These are phyloP conservation scores for Magnusiomyces suaveolens DNA, from an alignment of 1,139 yeast species.

Conservation along the genomic window DNA sequence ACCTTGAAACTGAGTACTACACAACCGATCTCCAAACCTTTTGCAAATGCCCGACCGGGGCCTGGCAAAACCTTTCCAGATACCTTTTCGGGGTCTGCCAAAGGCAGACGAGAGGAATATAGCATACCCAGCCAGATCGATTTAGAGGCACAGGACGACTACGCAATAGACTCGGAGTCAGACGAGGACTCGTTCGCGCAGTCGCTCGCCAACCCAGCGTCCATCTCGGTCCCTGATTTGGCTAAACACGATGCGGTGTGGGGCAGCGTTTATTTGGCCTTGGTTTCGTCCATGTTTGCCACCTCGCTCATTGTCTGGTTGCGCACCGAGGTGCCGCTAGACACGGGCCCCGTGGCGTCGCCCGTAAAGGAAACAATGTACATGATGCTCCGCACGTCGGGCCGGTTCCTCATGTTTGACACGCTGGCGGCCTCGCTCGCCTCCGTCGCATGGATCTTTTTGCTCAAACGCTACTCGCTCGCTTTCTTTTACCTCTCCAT, in stretches of 20 bases:
- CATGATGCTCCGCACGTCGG: constrained; percentile 26
- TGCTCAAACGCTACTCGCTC: constrained; percentile 26
- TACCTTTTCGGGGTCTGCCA: not conserved
- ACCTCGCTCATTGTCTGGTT: constrained; percentile 31
- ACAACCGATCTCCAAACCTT: constrained; percentile 4
- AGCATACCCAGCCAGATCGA: constrained; percentile 15
- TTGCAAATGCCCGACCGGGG: not conserved
- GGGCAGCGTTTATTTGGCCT: constrained; percentile 26
- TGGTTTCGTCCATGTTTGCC: constrained; percentile 29
- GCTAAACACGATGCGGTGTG: constrained; percentile 26
- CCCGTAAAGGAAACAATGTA: constrained; percentile 32
- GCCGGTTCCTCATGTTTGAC: constrained; percentile 25
- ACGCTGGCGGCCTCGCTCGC: constrained; percentile 26
- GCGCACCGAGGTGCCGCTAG: constrained; percentile 24
- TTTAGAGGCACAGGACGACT: constrained; percentile 3
- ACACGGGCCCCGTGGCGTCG: constrained; percentile 10
- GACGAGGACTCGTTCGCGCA: not conserved
- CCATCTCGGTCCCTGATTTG: constrained; percentile 14
- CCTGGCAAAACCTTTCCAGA: not conserved
- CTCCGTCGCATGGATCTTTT: constrained; percentile 31
- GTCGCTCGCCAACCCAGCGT: constrained; percentile 10
- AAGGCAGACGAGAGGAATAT: constrained; percentile 10
- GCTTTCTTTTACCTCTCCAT: constrained; percentile 31
- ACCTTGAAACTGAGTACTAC: not conserved
- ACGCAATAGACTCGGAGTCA: not conserved